A percentile compares a stretch with the other conserved stretches of the same genome.
phyloP scores from a whole-genome alignment of 139 green algal genomes.

The Haematococcus lacustris region DNA sequence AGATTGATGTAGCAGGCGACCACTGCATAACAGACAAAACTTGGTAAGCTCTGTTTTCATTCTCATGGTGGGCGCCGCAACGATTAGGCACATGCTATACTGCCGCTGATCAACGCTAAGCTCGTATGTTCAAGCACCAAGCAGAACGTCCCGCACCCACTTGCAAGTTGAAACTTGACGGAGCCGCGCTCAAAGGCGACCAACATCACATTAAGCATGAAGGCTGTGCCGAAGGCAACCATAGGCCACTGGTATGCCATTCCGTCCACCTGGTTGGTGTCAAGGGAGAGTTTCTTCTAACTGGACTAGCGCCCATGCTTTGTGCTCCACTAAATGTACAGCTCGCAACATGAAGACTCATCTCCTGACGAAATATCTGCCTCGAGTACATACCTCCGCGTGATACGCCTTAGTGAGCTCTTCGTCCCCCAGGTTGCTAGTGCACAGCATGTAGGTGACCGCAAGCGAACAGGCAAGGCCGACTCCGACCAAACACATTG shows the following conservation, averaged over 20 bases:
- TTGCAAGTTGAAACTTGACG: not conserved
- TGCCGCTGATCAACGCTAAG: not conserved
- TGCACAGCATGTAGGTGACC: too few species aligned
- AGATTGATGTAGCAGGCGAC: conserved; percentile 33
- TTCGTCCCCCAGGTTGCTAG: too few species aligned
- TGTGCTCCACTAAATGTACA: too few species aligned
- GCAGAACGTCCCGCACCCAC: not conserved
- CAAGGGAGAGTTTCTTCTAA: too few species aligned
- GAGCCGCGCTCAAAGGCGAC: not conserved
- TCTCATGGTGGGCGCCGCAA: not conserved
- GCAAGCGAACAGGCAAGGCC: too few species aligned
- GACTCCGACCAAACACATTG: too few species aligned
- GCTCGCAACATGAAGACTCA: too few species aligned
- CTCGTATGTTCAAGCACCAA: not conserved
- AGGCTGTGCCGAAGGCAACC: not conserved
- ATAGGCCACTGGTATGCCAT: not conserved
- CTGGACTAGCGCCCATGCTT: too few species aligned
- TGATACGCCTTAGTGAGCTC: too few species aligned
- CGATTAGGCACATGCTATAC: not conserved
- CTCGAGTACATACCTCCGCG: too few species aligned
- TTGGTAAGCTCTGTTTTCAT: not conserved
- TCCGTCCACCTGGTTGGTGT: not conserved
- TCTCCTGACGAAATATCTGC: too few species aligned
- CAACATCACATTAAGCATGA: not conserved
- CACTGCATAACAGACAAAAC: not conserved